These are phyloP conservation scores for Urochloa ruziziensis DNA, from an alignment of 176 grass and related monocot genomes.

Conservation along the genomic window DNA sequence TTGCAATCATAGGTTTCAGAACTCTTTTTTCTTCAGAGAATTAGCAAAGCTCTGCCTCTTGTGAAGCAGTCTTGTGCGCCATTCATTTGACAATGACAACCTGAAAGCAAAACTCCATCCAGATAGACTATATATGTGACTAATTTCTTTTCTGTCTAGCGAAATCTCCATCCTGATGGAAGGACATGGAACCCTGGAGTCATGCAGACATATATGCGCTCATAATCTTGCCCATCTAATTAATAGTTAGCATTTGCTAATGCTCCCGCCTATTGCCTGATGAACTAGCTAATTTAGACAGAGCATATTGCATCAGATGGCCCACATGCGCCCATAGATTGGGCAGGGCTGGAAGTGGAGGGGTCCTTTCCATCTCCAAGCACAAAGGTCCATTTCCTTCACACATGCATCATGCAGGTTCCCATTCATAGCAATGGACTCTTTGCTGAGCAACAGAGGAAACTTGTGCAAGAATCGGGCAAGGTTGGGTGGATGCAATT, in stretches of 20 bases:
- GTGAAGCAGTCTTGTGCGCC: background rate
- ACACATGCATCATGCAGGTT: constrained; percentile 28
- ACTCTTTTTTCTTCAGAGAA: background rate
- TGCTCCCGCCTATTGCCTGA: background rate
- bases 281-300: constrained; percentile 6
- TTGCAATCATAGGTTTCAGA: background rate
- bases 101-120: no score
- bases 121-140: background rate
- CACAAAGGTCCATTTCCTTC: constrained; percentile 24
- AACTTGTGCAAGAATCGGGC: constrained; percentile 17
- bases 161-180: background rate
- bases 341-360: constrained; percentile 11
- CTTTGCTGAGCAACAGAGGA: constrained; percentile 19
- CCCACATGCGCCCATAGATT: constrained; percentile 35
- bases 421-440: constrained; percentile 22
- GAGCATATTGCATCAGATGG: constrained; percentile 15
- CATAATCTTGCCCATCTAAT: background rate
- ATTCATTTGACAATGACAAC: background rate
- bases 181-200: background rate
- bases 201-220: background rate
- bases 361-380: constrained; percentile 23
- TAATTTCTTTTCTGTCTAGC: background rate
- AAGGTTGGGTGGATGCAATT: constrained; percentile 32
- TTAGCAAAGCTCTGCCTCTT: background rate
- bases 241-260: background rate